Percentiles rank a stretch among this genome's conserved stretches.
phyloP scores from a whole-genome alignment of 2,329 filamentous ascomycete genomes.

The Fusarium nygamai region DNA sequence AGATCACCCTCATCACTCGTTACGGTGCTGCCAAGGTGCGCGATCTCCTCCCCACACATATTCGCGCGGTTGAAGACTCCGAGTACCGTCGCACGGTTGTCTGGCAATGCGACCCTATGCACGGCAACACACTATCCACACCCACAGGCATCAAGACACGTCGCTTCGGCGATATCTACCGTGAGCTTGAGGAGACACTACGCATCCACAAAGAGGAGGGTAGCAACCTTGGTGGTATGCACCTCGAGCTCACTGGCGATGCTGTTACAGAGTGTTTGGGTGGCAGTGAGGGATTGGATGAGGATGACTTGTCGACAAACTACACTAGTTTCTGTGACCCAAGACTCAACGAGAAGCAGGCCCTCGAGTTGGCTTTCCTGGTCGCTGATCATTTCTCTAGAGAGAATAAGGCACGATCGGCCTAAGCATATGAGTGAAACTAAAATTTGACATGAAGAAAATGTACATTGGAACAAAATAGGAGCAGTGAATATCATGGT shows the following conservation, averaged over 20 bases:
- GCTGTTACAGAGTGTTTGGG: constrained; percentile 96
- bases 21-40: constrained; percentile 86
- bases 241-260: constrained; percentile 94
- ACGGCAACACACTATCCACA: constrained; percentile 80
- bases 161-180: constrained; percentile 88
- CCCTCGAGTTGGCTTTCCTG: constrained; percentile 91
- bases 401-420: constrained; percentile 37
- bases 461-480: background rate
- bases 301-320: constrained; percentile 88
- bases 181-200: constrained; percentile 84
- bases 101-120: constrained; percentile 99
- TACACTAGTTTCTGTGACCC: constrained; percentile 98
- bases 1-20: constrained; percentile 94
- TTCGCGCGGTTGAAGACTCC: constrained; percentile 85
- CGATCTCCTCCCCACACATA: constrained; percentile 81
- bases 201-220: constrained; percentile 84
- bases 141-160: constrained; percentile 88
- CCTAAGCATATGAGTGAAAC: background rate
- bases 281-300: constrained; percentile 85
- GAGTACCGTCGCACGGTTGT: constrained; percentile 76
- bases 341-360: constrained; percentile 95
- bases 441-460: background rate
- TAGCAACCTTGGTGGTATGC: constrained; percentile 91
- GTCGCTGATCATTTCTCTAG: constrained; percentile 81
- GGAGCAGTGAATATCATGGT: background rate